phyloP scores from a whole-genome alignment of 2,329 filamentous ascomycete genomes.

The Penicillium expansum region DNA sequence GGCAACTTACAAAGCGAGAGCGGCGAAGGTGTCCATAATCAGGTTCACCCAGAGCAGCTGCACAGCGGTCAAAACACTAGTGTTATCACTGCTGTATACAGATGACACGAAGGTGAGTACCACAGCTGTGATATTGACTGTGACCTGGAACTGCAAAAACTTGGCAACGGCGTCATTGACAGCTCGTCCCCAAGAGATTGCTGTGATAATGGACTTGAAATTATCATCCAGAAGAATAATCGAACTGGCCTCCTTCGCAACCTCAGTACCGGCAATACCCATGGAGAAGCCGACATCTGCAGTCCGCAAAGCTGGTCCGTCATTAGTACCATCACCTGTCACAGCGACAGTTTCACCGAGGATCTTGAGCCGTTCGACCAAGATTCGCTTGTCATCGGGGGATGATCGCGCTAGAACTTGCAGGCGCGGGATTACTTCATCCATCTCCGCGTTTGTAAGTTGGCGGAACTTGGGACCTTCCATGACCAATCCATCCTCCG shows the following conservation, averaged over 20 bases:
- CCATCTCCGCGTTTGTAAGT: slow-evolving; percentile 59
- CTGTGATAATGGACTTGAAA: slow-evolving; percentile 63
- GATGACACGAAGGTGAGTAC: slow-evolving; percentile 83
- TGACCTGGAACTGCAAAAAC: slow-evolving; percentile 64
- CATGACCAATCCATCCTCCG: slow-evolving; percentile 60
- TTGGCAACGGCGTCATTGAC: slow-evolving; percentile 68
- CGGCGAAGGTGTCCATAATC: slow-evolving; percentile 96
- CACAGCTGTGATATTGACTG: slow-evolving; percentile 89
- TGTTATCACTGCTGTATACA: slow-evolving; percentile 65
- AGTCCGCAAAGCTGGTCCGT: slow-evolving; percentile 63
- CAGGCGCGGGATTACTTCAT: slow-evolving; percentile 56
- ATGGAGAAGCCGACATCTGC: slow-evolving; percentile 68
- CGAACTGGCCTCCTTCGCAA: slow-evolving; percentile 66
- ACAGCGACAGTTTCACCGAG: slow-evolving; percentile 62
- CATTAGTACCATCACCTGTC: slow-evolving; percentile 67
- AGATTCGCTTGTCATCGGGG: slow-evolving; percentile 64
- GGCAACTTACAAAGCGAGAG: slow-evolving; percentile 63
- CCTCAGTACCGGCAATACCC: slow-evolving; percentile 65
- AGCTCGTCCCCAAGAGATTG: slow-evolving; percentile 65
- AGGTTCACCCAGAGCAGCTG: slow-evolving; percentile 95
- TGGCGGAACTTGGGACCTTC: slow-evolving; percentile 66
- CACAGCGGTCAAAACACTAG: slow-evolving; percentile 79
- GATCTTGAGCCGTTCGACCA: slow-evolving; percentile 61
- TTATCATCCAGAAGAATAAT: slow-evolving; percentile 68
- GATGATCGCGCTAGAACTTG: slow-evolving; percentile 65